These are phyloP conservation scores for Dothistroma septosporum DNA, from an alignment of 2,329 filamentous ascomycete genomes.

Conservation along the genomic window DNA sequence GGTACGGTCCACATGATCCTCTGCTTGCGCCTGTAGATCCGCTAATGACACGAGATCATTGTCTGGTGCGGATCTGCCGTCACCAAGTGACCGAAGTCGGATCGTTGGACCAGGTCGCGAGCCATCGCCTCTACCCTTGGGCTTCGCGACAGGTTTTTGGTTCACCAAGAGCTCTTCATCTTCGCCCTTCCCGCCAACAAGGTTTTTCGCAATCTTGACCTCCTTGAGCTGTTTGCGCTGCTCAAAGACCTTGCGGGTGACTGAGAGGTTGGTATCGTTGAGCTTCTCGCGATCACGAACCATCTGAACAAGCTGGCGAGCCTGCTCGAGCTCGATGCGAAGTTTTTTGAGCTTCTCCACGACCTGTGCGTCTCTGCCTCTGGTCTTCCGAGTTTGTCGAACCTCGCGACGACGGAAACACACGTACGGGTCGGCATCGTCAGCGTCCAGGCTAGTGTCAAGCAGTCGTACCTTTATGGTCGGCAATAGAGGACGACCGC, in stretches of 20 bases:
- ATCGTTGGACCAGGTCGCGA: slow-evolving; percentile 58
- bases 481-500: slow-evolving; percentile 71
- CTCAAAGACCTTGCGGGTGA: slow-evolving; percentile 76
- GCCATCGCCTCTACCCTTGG: slow-evolving; percentile 55
- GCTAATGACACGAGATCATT: slow-evolving; percentile 73
- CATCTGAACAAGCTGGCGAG: slow-evolving; percentile 71
- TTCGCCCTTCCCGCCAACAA: slow-evolving; percentile 76
- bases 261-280: slow-evolving; percentile 70
- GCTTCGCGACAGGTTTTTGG: slow-evolving; percentile 59
- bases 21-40: slow-evolving; percentile 74
- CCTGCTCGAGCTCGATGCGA: slow-evolving; percentile 85
- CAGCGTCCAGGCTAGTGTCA: slow-evolving; percentile 87
- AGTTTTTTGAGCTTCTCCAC: slow-evolving; percentile 91
- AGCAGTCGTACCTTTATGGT: slow-evolving; percentile 67
- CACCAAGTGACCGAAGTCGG: slow-evolving; percentile 52
- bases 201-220: slow-evolving; percentile 79
- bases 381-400: slow-evolving; percentile 88
- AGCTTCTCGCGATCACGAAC: slow-evolving; percentile 75
- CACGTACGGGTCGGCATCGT: slow-evolving; percentile 95
- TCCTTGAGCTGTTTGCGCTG: slow-evolving; percentile 78
- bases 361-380: slow-evolving; percentile 87
- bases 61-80: slow-evolving; percentile 64
- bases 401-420: slow-evolving; percentile 96
- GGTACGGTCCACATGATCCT: slow-evolving; percentile 73
- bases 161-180: slow-evolving; percentile 88